phyloP scores from a whole-genome alignment of 495 filamentous ascomycete genomes.

The Penicillium argentinense region DNA sequence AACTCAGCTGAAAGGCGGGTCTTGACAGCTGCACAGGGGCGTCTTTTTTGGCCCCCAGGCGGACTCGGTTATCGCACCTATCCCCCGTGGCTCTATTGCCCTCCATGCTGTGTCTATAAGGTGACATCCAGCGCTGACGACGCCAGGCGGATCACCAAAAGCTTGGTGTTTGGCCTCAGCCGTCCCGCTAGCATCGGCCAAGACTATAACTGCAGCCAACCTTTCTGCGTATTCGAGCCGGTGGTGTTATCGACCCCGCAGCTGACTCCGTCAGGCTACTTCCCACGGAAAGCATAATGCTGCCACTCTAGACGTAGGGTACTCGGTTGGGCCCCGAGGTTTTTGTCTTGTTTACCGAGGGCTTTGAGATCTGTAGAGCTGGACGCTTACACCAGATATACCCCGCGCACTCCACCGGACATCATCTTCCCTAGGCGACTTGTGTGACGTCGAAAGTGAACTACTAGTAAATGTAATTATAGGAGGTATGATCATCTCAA shows the following conservation, averaged over 20 bases:
- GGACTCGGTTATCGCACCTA: too few relatives aligned
- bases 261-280: conserved; percentile 2
- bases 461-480: too few relatives aligned
- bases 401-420: too few relatives aligned
- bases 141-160: conserved; percentile 7
- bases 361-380: not conserved
- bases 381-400: too few relatives aligned
- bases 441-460: too few relatives aligned
- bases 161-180: conserved; percentile 7
- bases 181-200: conserved; percentile 1
- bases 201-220: not conserved
- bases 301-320: not conserved
- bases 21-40: too few relatives aligned
- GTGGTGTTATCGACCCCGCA: conserved; percentile 12
- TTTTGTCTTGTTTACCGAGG: not conserved
- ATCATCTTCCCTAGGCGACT: too few relatives aligned
- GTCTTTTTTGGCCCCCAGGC: too few relatives aligned
- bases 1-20: too few relatives aligned
- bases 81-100: not conserved
- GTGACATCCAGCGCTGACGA: conserved; percentile 1
- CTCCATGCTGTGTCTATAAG: not conserved
- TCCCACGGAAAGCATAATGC: conserved; percentile 2
- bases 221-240: not conserved
- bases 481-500: too few relatives aligned
- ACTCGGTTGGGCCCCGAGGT: not conserved